Conservation (phyloP, 2,329 filamentous ascomycete species). For the Diaporthe humulicola region DNA sequence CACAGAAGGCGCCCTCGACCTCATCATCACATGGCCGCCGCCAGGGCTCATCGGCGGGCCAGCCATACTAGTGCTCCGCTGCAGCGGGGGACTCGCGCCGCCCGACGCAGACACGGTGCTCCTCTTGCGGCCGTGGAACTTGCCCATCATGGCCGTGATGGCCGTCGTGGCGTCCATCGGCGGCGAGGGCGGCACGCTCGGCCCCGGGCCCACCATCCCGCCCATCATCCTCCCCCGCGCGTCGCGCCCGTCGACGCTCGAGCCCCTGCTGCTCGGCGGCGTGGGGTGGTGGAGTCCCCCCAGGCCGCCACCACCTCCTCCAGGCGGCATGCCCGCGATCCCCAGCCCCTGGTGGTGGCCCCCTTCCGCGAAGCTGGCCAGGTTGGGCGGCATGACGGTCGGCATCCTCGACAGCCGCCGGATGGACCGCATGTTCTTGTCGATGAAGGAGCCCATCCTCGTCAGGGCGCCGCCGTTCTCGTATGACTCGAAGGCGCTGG, state of each 20-base stretch:
- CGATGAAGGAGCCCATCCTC: constrained; percentile 60
- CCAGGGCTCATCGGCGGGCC: constrained; percentile 19
- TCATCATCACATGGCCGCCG: constrained; percentile 35
- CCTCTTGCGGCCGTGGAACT: constrained; percentile 45
- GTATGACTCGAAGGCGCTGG: constrained; percentile 56
- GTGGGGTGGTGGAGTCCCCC: no score
- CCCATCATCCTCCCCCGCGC: constrained; percentile 34
- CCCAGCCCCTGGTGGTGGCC: constrained; percentile 42
- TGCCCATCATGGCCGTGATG: constrained; percentile 50
- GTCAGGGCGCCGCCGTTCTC: constrained; percentile 57
- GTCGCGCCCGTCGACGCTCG: constrained; percentile 45
- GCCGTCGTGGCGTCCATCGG: constrained; percentile 47
- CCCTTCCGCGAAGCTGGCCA: constrained; percentile 49
- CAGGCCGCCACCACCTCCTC: not conserved
- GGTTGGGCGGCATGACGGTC: constrained; percentile 47
- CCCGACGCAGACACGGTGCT: constrained; percentile 9
- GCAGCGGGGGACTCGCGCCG: not conserved
- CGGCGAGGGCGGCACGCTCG: constrained; percentile 46
- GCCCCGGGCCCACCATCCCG: not conserved
- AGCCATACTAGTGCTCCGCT: constrained; percentile 1
- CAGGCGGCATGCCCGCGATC: constrained; percentile 26
- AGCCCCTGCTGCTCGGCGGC: constrained; percentile 51
- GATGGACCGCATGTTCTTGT: constrained; percentile 58
- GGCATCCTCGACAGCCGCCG: constrained; percentile 57
- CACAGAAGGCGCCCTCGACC: constrained; percentile 44